Conservation (phyloP, 2,329 filamentous ascomycete genomes). For the Penicillium crustosum region DNA sequence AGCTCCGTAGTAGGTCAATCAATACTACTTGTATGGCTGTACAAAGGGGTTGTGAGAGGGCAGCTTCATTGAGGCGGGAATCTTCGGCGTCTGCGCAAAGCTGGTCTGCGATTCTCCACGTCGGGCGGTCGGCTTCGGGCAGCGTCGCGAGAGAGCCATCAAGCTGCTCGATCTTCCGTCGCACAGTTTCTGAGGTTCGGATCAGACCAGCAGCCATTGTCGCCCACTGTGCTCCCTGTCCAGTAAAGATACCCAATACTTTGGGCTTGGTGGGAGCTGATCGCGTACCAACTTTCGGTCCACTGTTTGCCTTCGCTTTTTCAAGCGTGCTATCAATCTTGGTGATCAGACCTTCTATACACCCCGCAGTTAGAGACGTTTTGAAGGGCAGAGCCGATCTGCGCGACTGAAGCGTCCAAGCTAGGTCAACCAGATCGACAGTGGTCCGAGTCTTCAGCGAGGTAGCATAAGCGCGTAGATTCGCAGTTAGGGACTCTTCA, state of each 20-base stretch:
- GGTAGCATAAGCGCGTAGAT: too few relatives aligned
- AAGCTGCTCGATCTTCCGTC: conserved; percentile 10
- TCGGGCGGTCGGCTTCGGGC: conserved; percentile 7
- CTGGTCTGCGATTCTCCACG: conserved; percentile 8
- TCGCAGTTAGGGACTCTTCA: too few relatives aligned
- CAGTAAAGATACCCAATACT: conserved; percentile 25
- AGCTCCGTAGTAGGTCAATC: conserved; percentile 10
- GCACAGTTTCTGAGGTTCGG: conserved; percentile 7
- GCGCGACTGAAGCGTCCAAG: too few relatives aligned
- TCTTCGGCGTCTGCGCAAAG: not conserved
- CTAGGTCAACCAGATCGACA: too few relatives aligned
- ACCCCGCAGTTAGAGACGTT: too few relatives aligned
- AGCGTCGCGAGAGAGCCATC: conserved; percentile 11
- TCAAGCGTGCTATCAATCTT: too few relatives aligned
- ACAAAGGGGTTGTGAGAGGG: conserved; percentile 17
- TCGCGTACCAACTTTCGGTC: too few relatives aligned
- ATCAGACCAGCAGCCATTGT: conserved; percentile 21
- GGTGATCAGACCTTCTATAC: too few relatives aligned
- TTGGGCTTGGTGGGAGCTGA: not conserved
- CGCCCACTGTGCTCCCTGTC: conserved; percentile 28
- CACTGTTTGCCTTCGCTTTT: too few relatives aligned
- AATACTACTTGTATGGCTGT: conserved; percentile 3
- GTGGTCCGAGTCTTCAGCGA: too few relatives aligned
- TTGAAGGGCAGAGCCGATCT: too few relatives aligned
- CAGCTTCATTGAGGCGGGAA: conserved; percentile 7